Evolutionary conservation across 83 land plant species (phyloP).

Genomic region (Thuja plicata): DNA sequence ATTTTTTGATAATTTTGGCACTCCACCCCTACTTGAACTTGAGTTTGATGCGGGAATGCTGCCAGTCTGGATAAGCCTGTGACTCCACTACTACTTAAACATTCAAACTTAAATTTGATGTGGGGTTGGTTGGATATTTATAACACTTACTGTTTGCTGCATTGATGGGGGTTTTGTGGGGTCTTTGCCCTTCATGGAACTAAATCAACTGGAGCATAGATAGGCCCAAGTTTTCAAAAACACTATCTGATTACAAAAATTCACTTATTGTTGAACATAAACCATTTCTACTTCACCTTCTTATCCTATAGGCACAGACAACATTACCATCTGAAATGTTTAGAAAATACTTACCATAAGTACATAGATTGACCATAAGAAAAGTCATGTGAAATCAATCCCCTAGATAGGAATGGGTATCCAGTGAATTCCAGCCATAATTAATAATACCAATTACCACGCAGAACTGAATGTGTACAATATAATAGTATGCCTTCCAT

Average conservation of each 20-base stretch:
- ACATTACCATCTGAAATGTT: background rate
- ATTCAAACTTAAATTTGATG: background rate
- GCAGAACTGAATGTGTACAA: background rate
- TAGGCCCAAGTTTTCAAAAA: background rate
- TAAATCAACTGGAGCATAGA: background rate
- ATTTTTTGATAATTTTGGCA: background rate
- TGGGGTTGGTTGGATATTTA: background rate
- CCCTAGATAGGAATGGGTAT: background rate
- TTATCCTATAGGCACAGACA: no score
- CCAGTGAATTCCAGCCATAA: background rate
- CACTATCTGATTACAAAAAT: background rate
- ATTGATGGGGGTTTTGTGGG: background rate
- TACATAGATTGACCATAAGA: background rate
- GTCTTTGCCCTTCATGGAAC: background rate
- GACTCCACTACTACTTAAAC: background rate
- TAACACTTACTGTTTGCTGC: background rate
- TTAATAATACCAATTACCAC: background rate
- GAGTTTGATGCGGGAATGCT: slow-evolving; percentile 5
- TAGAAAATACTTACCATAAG: background rate
- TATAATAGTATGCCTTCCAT: no score
- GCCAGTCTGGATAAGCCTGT: background rate
- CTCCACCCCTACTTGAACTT: no score
- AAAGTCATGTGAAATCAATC: background rate
- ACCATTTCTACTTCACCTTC: background rate
- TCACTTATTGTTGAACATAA: background rate